These are phyloP conservation scores for Trichoderma gamsii DNA, from an alignment of 495 filamentous ascomycete species.

Conservation along the genomic window DNA sequence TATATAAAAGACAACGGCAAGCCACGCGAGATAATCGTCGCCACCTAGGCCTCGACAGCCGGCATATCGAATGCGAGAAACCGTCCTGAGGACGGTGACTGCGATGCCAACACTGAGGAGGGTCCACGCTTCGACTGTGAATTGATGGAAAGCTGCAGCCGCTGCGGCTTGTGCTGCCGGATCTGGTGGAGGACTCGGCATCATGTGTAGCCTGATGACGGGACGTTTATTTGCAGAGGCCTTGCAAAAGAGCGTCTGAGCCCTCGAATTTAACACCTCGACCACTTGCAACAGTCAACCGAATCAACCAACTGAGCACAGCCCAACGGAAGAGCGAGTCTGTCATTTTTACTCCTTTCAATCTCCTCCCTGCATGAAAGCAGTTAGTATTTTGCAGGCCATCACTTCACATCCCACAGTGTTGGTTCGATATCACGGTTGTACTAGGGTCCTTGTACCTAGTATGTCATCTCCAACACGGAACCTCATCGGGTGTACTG, in stretches of 20 bases:
- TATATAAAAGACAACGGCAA: constrained; percentile 33
- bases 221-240: neutral
- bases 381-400: neutral
- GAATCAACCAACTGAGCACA: neutral
- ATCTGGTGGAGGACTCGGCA: constrained; percentile 18
- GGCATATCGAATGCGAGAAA: constrained; percentile 30
- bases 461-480: too few species aligned
- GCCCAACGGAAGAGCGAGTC: neutral
- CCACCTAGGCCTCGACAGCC: constrained; percentile 30
- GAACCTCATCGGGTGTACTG: too few species aligned
- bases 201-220: neutral
- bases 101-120: constrained; percentile 36
- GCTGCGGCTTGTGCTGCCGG: constrained; percentile 31
- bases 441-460: too few species aligned
- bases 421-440: too few species aligned
- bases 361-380: neutral
- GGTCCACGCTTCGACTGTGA: constrained; percentile 41
- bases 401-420: too few species aligned
- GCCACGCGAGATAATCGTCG: constrained; percentile 38
- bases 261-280: neutral
- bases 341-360: neutral
- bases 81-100: constrained; percentile 32
- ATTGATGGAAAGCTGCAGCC: constrained; percentile 27
- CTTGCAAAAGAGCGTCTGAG: neutral
- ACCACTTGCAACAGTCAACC: neutral